A percentile compares a stretch with the other conserved stretches of the same genome.
Evolutionary conservation across 768 basidiomycete genomes (phyloP).

Genomic region (Terana coerulea): DNA sequence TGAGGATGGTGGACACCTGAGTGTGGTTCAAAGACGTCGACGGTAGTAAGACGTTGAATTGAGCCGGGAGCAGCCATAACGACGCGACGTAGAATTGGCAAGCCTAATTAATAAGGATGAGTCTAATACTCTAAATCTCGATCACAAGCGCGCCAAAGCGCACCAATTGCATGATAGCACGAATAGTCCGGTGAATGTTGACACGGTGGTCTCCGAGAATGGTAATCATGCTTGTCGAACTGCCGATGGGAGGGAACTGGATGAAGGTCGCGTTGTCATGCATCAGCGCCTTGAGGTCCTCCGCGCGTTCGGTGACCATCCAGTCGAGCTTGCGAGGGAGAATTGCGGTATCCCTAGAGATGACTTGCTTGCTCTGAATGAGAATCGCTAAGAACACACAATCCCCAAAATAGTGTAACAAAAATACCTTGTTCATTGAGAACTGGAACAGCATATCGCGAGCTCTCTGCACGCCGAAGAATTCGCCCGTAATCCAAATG

Average conservation of each 20-base stretch:
- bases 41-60: constrained; percentile 89
- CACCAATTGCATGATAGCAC: constrained; percentile 93
- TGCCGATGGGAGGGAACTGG: constrained; percentile 89
- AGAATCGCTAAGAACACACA: constrained; percentile 2
- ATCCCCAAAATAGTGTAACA: too few relatives aligned
- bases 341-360: constrained; percentile 91
- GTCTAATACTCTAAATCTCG: not conserved
- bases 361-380: constrained; percentile 76
- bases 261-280: constrained; percentile 95
- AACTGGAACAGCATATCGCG: constrained; percentile 92
- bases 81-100: constrained; percentile 97
- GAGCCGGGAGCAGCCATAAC: constrained; percentile 92
- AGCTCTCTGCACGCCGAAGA: constrained; percentile 92
- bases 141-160: constrained; percentile 29
- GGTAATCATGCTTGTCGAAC: constrained; percentile 87
- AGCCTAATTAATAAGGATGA: constrained; percentile 50
- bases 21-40: constrained; percentile 76
- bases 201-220: constrained; percentile 93
- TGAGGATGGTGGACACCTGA: constrained; percentile 80
- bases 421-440: constrained; percentile 73
- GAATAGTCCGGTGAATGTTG: constrained; percentile 90
- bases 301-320: constrained; percentile 96
- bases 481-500: constrained; percentile 97
- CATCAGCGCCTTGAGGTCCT: constrained; percentile 91
- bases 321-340: constrained; percentile 96